Evolutionary conservation across 2,329 filamentous ascomycete species (phyloP).

Genomic region (Coniochaeta hoffmannii): DNA sequence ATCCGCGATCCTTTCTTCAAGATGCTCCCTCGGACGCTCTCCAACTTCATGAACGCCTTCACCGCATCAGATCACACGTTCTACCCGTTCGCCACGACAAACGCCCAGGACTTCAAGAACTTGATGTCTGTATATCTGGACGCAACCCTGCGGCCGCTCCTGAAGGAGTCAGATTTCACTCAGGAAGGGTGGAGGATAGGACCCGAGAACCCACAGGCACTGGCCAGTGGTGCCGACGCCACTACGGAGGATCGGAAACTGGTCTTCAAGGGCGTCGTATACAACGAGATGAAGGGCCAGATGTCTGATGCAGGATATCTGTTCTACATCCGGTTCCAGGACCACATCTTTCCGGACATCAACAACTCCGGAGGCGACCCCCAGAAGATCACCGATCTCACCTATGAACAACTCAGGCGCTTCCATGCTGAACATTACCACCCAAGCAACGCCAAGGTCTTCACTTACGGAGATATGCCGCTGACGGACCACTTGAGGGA

Average conservation of each 20-base stretch:
- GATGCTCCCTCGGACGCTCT: slow-evolving; percentile 96
- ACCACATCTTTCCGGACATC: slow-evolving; percentile 87
- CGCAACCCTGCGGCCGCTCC: slow-evolving; percentile 79
- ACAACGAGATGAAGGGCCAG: slow-evolving; percentile 99
- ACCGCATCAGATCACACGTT: slow-evolving; percentile 94
- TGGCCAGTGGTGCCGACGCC: slow-evolving; percentile 30
- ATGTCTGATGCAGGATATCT: slow-evolving; percentile 97
- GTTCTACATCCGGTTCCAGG: slow-evolving; percentile 92
- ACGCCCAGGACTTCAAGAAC: slow-evolving; percentile 90
- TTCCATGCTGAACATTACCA: slow-evolving; percentile 95
- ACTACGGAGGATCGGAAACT: slow-evolving; percentile 57
- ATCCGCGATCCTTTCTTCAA: slow-evolving; percentile 99
- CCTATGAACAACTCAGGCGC: slow-evolving; percentile 77
- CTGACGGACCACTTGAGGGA: slow-evolving; percentile 73
- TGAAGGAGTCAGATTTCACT: slow-evolving; percentile 86
- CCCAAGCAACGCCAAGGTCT: slow-evolving; percentile 91
- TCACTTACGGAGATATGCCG: slow-evolving; percentile 93
- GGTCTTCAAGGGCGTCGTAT: slow-evolving; percentile 96
- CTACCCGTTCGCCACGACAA: slow-evolving; percentile 97
- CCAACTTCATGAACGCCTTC: slow-evolving; percentile 99
- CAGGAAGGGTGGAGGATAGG: slow-evolving; percentile 97
- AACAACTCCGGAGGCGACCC: slow-evolving; percentile 97
- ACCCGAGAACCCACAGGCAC: slow-evolving; percentile 72
- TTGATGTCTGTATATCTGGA: slow-evolving; percentile 95
- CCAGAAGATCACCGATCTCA: slow-evolving; percentile 91